Evolutionary conservation across 75 land plant species (phyloP).

Genomic region (Isoetes taiwanensis): DNA sequence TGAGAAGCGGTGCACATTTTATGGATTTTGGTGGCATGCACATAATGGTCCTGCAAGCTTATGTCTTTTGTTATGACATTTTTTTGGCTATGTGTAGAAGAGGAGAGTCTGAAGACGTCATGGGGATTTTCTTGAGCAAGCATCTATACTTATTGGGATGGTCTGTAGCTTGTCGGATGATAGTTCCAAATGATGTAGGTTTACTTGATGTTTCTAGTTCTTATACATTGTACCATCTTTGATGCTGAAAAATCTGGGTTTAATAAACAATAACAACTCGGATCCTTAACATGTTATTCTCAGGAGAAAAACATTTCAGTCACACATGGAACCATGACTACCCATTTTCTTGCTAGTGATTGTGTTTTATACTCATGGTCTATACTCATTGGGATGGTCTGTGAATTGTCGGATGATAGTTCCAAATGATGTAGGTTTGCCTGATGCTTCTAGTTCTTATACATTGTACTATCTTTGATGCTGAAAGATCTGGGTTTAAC

Average conservation of each 20-base stretch:
- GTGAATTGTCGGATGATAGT: constrained; percentile 8
- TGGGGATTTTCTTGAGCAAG: constrained; percentile 44
- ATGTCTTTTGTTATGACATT: too few species aligned
- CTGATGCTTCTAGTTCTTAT: background rate
- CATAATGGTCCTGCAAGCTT: too few species aligned
- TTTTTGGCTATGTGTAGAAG: constrained; percentile 34
- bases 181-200: constrained; percentile 74
- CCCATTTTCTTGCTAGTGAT: too few species aligned
- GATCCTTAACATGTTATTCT: too few species aligned
- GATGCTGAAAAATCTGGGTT: background rate
- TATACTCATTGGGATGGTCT: constrained; percentile 9
- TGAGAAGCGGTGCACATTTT: too few species aligned
- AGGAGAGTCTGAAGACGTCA: constrained; percentile 49
- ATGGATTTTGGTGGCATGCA: too few species aligned
- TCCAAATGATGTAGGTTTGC: background rate
- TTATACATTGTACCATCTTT: background rate
- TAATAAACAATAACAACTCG: too few species aligned
- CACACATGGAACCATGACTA: too few species aligned
- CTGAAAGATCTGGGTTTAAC: too few species aligned
- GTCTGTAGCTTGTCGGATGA: constrained; percentile 36
- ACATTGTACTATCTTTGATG: too few species aligned
- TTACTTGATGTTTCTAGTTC: background rate
- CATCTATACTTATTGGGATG: constrained; percentile 72
- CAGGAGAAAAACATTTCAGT: too few species aligned
- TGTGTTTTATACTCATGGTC: too few species aligned